These are phyloP conservation scores for Trametes cubensis DNA, from an alignment of 768 basidiomycete genomes.

Conservation along the genomic window DNA sequence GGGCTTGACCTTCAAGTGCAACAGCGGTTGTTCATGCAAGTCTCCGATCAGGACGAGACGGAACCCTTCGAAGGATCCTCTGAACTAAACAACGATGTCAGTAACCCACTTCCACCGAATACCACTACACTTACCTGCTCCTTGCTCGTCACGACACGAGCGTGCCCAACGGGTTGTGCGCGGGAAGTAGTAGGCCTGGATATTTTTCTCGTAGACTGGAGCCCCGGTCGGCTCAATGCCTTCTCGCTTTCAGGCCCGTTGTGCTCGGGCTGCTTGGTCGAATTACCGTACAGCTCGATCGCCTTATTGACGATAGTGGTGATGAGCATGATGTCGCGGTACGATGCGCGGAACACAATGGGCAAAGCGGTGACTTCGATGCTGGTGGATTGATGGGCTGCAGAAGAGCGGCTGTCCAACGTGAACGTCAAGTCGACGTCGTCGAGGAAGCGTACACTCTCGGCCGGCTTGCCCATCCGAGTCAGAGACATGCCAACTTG, in stretches of 20 bases:
- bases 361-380: constrained; percentile 84
- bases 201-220: constrained; percentile 14
- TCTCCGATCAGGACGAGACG: constrained; percentile 93
- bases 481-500: constrained; percentile 92
- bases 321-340: constrained; percentile 91
- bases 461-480: constrained; percentile 80
- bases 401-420: constrained; percentile 80
- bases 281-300: constrained; percentile 67
- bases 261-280: constrained; percentile 30
- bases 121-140: constrained; percentile 64
- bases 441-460: constrained; percentile 90
- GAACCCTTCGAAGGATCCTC: constrained; percentile 87
- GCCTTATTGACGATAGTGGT: constrained; percentile 85
- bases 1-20: constrained; percentile 85
- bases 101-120: background rate
- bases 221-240: background rate
- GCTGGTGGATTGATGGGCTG: constrained; percentile 70
- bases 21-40: constrained; percentile 89
- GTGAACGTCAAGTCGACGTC: constrained; percentile 88
- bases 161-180: constrained; percentile 34
- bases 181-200: constrained; percentile 19
- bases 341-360: constrained; percentile 92
- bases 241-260: background rate
- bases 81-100: constrained; percentile 55
- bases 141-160: constrained; percentile 65